Percentiles rank a stretch among this genome's conserved stretches.
These are phyloP conservation scores for Usnea hakonensis DNA, from an alignment of 495 filamentous ascomycete species.

Conservation along the genomic window DNA sequence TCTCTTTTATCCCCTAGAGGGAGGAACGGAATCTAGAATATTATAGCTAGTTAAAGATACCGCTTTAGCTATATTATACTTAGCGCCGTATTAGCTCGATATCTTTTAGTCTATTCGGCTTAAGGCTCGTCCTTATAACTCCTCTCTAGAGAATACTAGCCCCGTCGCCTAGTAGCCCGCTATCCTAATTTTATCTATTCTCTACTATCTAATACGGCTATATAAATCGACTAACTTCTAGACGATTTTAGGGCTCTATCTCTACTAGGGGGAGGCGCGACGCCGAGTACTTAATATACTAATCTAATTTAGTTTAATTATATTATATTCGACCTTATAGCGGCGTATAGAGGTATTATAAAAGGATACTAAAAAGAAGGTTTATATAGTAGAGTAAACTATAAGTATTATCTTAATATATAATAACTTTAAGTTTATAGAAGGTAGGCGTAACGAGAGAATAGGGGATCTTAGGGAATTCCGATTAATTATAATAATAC, in stretches of 20 bases:
- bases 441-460: neutral
- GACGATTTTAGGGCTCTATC: neutral
- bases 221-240: neutral
- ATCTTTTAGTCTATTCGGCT: too few relatives aligned
- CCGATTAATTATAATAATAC: neutral
- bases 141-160: neutral
- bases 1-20: too few relatives aligned
- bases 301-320: neutral
- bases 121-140: too few relatives aligned
- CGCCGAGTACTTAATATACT: neutral
- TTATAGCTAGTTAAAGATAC: too few relatives aligned
- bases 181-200: neutral
- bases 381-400: neutral
- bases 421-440: conserved; percentile 13
- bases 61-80: too few relatives aligned
- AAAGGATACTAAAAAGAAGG: neutral
- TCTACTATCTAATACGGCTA: neutral
- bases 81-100: too few relatives aligned
- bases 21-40: too few relatives aligned
- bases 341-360: neutral
- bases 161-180: too few relatives aligned
- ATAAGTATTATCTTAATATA: conserved; percentile 5
- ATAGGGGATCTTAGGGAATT: neutral
- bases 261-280: neutral
- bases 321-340: neutral